Evolutionary conservation across 805 yeast species (phyloP), one percentile per base, ranked within the genome.

Genomic region (Ogataea chonburiensis): DNA sequence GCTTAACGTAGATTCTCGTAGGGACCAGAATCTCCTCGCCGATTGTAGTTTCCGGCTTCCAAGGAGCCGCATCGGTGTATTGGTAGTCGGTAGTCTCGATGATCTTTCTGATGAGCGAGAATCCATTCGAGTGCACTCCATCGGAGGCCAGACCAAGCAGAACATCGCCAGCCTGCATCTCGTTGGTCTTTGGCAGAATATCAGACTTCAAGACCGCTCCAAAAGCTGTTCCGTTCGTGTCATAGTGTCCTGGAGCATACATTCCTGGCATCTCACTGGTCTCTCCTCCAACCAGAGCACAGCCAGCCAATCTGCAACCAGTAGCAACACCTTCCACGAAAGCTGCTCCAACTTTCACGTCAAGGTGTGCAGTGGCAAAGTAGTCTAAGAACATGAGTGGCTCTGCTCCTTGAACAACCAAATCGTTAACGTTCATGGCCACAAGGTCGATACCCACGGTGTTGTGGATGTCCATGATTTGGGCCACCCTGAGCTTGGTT

Each of bases 261-360:
- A 93, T 86, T 48, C 98, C 98, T 17, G 99, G 99, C 99, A 93
- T 93, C 71, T 93, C 99, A 37, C 95, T 84, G 24, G 99, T 93
- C 66, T 93, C 99, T 49, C 99, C 99, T 38, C 99, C 99, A 36
- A 93, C 96, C 40, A 93, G 72, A 5, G 99, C 98, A 73, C 98
- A 91, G 8, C 96, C 96, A 21, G 98, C 85, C 48, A 79, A 77
- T 47, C 81, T 80, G 70, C 99, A 93, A 39, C 98, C 99, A 46
- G 85, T 85, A 31, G 96, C 97, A 46, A 93, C 98, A 64, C 98
- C 98, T 43, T 76, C 70, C 24, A 93, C 98, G 52, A 93, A 93
- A 49, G 78, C 81, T 17, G 93, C 81, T 5, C 98, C 96, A 27
- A 86, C 73, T 40, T 73, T 66, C 45, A 89, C 77, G 52, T 89